phyloP scores from a whole-genome alignment of 1,284 basidiomycete species.

The Ceratobasidium sp. region DNA sequence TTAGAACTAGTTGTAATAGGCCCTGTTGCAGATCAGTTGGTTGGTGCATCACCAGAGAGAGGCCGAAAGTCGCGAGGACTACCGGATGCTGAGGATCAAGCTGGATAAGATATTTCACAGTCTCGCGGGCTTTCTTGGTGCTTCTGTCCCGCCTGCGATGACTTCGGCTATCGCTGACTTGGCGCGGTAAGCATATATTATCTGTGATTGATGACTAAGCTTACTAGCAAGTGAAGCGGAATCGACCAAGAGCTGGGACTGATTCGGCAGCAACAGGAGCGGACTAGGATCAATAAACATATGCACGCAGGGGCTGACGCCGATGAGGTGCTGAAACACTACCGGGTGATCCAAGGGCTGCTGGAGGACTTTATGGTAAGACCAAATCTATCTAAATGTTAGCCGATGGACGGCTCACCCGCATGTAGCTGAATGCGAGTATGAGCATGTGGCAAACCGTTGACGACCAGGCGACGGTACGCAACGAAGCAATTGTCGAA shows the following conservation, averaged over 20 bases:
- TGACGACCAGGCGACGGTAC: too few species aligned
- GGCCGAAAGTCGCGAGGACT: neutral
- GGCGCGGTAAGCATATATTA: neutral
- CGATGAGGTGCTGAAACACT: neutral
- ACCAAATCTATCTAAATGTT: neutral
- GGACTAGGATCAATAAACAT: neutral
- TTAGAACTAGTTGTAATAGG: too few species aligned
- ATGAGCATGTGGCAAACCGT: too few species aligned
- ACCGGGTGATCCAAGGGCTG: neutral
- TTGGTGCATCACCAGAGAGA: neutral
- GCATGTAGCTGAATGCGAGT: too few species aligned
- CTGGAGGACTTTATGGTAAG: neutral
- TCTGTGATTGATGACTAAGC: neutral
- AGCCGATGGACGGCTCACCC: neutral
- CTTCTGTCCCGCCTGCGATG: neutral
- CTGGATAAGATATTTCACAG: neutral
- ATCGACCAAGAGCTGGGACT: neutral
- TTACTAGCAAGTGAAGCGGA: neutral
- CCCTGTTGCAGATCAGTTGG: too few species aligned
- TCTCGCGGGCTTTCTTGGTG: neutral
- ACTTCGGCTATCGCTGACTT: neutral
- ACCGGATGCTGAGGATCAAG: neutral
- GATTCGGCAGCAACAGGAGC: neutral
- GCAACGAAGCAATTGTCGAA: neutral
- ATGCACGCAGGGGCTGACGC: neutral